These are phyloP conservation scores for Gleditsia sinensis DNA, from an alignment of 306 rosid genomes.

Conservation along the genomic window DNA sequence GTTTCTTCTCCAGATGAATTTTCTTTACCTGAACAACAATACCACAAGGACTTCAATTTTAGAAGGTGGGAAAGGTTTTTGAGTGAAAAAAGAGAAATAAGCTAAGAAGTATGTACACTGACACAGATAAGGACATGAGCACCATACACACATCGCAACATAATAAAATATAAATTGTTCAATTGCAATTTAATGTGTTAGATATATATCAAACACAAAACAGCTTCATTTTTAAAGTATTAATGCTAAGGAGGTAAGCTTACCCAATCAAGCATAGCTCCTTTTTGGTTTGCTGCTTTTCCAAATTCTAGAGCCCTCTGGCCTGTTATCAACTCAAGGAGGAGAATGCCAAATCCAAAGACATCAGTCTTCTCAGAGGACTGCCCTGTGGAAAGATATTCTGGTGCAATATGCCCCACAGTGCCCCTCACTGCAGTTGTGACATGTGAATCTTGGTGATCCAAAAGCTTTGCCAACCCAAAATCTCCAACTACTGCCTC, in stretches of 20 bases:
- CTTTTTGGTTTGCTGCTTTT: slow-evolving; percentile 50
- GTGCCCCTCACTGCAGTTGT: slow-evolving; percentile 60
- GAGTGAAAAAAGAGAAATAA: too few species aligned
- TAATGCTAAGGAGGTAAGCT: background rate
- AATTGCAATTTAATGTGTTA: too few species aligned
- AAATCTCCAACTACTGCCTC: slow-evolving; percentile 62
- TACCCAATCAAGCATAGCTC: slow-evolving; percentile 64
- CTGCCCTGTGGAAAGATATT: slow-evolving; percentile 53
- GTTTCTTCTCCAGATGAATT: slow-evolving; percentile 53
- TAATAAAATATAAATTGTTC: too few species aligned
- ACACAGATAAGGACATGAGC: too few species aligned
- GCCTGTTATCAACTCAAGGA: slow-evolving; percentile 53
- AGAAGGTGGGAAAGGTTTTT: too few species aligned
- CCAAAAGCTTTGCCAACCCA: slow-evolving; percentile 56
- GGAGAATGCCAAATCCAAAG: slow-evolving; percentile 57
- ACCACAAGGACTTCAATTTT: too few species aligned
- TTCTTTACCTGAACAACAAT: slow-evolving; percentile 48
- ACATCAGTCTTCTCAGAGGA: slow-evolving; percentile 59
- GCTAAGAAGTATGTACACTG: too few species aligned
- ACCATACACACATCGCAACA: too few species aligned
- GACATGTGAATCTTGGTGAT: slow-evolving; percentile 58
- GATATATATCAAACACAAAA: too few species aligned
- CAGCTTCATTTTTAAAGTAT: too few species aligned
- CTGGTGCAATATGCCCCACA: slow-evolving; percentile 57
- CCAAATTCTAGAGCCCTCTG: slow-evolving; percentile 58